phyloP scores from a whole-genome alignment of 2,329 filamentous ascomycete genomes.

The Hymenotorrendiella dingleyae region DNA sequence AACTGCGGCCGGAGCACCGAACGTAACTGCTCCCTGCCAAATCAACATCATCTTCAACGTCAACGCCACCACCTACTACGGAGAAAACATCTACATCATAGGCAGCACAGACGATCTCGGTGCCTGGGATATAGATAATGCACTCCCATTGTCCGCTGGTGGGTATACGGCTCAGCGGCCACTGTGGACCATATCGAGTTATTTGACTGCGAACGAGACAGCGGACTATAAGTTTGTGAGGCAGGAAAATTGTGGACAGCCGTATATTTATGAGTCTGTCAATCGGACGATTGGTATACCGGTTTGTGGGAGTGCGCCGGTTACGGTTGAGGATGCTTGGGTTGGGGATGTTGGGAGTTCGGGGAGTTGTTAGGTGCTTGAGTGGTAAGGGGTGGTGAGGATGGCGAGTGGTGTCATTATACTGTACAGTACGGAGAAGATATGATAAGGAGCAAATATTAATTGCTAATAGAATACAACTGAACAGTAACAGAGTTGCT shows the following conservation, averaged over 20 bases:
- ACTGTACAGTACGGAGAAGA: too few species aligned
- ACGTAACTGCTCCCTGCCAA: conserved; percentile 22
- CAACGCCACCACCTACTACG: conserved; percentile 40
- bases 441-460: too few species aligned
- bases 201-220: conserved; percentile 35
- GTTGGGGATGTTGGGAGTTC: conserved; percentile 28
- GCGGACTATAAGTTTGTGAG: conserved; percentile 42
- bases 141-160: conserved; percentile 34
- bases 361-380: conserved; percentile 19
- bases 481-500: too few species aligned
- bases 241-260: conserved; percentile 38
- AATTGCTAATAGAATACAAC: too few species aligned
- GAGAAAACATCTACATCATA: conserved; percentile 42
- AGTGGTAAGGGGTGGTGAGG: too few species aligned
- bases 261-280: conserved; percentile 38
- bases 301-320: conserved; percentile 28
- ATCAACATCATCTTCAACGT: conserved; percentile 40
- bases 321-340: conserved; percentile 36
- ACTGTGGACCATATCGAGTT: conserved; percentile 39
- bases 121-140: conserved; percentile 31
- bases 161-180: conserved; percentile 39
- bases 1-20: conserved; percentile 38
- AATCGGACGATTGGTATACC: conserved; percentile 39
- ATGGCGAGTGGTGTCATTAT: too few species aligned
- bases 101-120: conserved; percentile 40